phyloP scores from a whole-genome alignment of 495 filamentous ascomycete genomes.

The Apodospora peruviana region DNA sequence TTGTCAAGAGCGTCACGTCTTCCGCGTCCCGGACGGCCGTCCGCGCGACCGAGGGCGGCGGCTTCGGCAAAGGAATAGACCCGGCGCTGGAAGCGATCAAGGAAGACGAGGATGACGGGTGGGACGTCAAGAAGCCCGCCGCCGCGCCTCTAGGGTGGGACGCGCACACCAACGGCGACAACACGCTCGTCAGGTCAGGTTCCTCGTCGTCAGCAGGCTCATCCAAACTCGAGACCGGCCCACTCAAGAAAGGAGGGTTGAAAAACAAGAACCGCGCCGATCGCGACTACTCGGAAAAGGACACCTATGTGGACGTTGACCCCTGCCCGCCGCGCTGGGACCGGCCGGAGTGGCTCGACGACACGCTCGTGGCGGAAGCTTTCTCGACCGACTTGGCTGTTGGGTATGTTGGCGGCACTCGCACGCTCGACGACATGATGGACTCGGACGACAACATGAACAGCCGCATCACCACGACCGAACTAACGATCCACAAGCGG shows the following conservation, averaged over 20 bases:
- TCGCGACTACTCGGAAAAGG: neutral
- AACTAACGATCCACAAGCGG: slow-evolving; percentile 23
- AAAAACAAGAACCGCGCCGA: neutral
- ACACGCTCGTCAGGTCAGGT: neutral
- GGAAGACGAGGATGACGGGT: slow-evolving; percentile 8
- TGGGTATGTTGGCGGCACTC: slow-evolving; percentile 2
- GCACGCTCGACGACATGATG: slow-evolving; percentile 26
- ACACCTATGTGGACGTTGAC: slow-evolving; percentile 12
- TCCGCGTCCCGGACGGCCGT: slow-evolving; percentile 27
- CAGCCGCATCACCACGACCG: slow-evolving; percentile 16
- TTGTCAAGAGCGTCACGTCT: slow-evolving; percentile 25
- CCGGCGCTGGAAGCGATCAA: slow-evolving; percentile 10
- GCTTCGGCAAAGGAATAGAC: neutral
- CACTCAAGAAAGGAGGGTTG: too few relatives aligned
- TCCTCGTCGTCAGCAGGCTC: neutral
- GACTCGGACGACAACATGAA: slow-evolving; percentile 3
- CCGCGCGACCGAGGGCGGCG: slow-evolving; percentile 3
- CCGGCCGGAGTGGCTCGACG: slow-evolving; percentile 22
- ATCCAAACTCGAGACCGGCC: neutral
- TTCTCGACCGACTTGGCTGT: slow-evolving; percentile 18
- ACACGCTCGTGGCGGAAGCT: slow-evolving; percentile 19
- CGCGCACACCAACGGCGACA: neutral
- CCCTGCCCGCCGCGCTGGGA: slow-evolving; percentile 19
- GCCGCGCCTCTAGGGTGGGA: too few relatives aligned
- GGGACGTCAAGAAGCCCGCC: slow-evolving; percentile 3